These are phyloP conservation scores for Pugionium cornutum DNA, from an alignment of 345 rosid species.

Conservation along the genomic window DNA sequence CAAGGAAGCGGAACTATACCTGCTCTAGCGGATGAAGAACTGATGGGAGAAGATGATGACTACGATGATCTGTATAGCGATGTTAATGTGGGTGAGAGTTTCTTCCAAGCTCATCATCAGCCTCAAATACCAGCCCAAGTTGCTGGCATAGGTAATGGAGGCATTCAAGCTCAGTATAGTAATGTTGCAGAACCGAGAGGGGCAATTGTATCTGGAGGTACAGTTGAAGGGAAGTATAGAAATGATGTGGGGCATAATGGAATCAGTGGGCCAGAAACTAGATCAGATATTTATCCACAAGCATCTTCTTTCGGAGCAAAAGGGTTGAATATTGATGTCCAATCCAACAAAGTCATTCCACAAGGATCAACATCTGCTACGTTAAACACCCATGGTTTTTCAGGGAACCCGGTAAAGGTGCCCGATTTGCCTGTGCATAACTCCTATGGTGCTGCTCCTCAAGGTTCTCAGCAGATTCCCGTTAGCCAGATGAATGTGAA, in stretches of 20 bases:
- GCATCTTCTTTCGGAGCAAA: constrained; percentile 48
- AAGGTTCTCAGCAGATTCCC: constrained; percentile 52
- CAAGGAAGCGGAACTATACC: constrained; percentile 83
- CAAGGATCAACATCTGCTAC: constrained; percentile 53
- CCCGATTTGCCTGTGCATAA: constrained; percentile 51
- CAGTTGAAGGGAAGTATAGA: constrained; percentile 52
- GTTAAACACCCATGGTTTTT: constrained; percentile 49
- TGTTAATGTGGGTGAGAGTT: constrained; percentile 84
- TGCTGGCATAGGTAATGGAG: constrained; percentile 43
- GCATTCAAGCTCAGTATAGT: constrained; percentile 43
- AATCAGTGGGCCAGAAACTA: constrained; percentile 52
- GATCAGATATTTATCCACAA: constrained; percentile 49
- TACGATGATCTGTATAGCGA: constrained; percentile 86
- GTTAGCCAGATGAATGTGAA: constrained; percentile 57
- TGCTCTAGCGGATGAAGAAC: constrained; percentile 78
- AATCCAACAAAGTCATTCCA: constrained; percentile 47
- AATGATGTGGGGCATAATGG: constrained; percentile 44
- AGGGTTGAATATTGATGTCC: constrained; percentile 50
- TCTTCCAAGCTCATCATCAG: constrained; percentile 57
- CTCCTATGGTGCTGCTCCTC: constrained; percentile 48
- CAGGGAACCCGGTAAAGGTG: constrained; percentile 50
- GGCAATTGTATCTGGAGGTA: constrained; percentile 47
- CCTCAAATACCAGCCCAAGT: constrained; percentile 51
- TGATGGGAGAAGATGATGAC: constrained; percentile 80
- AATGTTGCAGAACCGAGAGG: constrained; percentile 48